A percentile compares a stretch with the other conserved stretches of the same genome.
These are phyloP conservation scores for Jackrogersella minutella DNA, from an alignment of 495 filamentous ascomycete genomes.

Conservation along the genomic window DNA sequence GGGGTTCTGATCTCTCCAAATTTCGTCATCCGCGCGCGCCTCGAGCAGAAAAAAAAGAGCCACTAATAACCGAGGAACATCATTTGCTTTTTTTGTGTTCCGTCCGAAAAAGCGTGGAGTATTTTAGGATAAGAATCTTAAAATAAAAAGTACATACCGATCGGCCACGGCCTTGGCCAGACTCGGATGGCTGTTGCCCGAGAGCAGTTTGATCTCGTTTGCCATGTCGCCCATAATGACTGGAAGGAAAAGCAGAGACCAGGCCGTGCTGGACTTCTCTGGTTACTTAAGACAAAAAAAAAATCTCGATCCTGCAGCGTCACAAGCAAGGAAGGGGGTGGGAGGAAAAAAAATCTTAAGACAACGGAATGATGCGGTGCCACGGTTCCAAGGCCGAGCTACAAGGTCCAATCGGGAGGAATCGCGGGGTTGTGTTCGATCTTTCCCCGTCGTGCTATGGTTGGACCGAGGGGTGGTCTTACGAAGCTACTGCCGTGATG, in stretches of 20 bases:
- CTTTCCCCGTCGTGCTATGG: slow-evolving; percentile 20
- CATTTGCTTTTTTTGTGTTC: background rate
- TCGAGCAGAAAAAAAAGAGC: slow-evolving; percentile 10
- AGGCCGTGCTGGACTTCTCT: slow-evolving; percentile 10
- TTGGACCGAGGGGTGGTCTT: slow-evolving; percentile 21
- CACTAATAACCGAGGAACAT: slow-evolving; percentile 28
- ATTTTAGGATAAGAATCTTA: slow-evolving; percentile 1
- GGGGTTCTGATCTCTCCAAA: slow-evolving; percentile 16
- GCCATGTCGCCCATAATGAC: slow-evolving; percentile 57
- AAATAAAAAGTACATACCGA: slow-evolving; percentile 64
- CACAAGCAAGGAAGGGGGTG: slow-evolving; percentile 33
- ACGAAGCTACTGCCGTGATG: slow-evolving; percentile 18
- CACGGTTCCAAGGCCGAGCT: slow-evolving; percentile 27
- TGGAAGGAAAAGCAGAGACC: slow-evolving; percentile 13
- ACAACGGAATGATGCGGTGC: slow-evolving; percentile 27
- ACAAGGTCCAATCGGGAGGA: slow-evolving; percentile 40
- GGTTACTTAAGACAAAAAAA: slow-evolving; percentile 37
- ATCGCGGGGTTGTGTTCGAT: slow-evolving; percentile 36
- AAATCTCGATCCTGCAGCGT: slow-evolving; percentile 34
- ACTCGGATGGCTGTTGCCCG: slow-evolving; percentile 93
- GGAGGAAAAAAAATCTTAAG: slow-evolving; percentile 33
- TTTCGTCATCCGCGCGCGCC: slow-evolving; percentile 19
- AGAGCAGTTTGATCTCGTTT: slow-evolving; percentile 96
- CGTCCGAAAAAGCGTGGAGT: background rate
- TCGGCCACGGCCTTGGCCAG: slow-evolving; percentile 90